A percentile compares a stretch with the other conserved stretches of the same genome.
phyloP scores from a whole-genome alignment of 306 rosid species.

The Casuarina equisetifolia region DNA sequence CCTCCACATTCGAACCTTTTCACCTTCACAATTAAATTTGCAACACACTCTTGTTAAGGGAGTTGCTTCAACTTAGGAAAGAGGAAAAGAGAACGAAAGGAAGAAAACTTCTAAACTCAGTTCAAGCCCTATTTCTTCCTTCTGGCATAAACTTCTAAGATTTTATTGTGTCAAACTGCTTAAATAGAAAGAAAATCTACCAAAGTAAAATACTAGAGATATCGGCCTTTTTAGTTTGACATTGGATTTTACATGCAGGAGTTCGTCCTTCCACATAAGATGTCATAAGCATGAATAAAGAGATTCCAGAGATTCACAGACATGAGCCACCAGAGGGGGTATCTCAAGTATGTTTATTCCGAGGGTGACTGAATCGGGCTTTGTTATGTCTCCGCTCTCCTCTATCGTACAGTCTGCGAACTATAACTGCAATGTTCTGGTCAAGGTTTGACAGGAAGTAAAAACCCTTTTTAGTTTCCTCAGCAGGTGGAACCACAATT shows the following conservation, averaged over 20 bases:
- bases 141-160: too few species aligned
- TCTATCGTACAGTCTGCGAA: conserved; percentile 54
- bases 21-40: conserved; percentile 38
- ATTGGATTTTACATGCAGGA: background rate
- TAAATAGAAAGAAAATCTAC: background rate
- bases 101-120: background rate
- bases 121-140: too few species aligned
- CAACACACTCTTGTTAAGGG: background rate
- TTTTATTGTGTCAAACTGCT: too few species aligned
- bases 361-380: conserved; percentile 59
- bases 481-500: conserved; percentile 49
- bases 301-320: conserved; percentile 14
- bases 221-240: background rate
- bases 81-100: background rate
- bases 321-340: conserved; percentile 83
- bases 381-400: conserved; percentile 47
- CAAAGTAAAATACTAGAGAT: background rate
- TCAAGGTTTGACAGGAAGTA: conserved; percentile 80
- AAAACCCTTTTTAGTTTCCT: conserved; percentile 55
- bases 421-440: conserved; percentile 63
- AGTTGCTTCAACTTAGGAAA: background rate
- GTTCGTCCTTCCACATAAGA: background rate
- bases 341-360: conserved; percentile 67
- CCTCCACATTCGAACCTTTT: conserved; percentile 85
- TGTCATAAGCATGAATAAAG: background rate